Evolutionary conservation across 139 green algal species (phyloP), one percentile per base, ranked within the genome.

Genomic region (Raphidocelis subcapitata): DNA sequence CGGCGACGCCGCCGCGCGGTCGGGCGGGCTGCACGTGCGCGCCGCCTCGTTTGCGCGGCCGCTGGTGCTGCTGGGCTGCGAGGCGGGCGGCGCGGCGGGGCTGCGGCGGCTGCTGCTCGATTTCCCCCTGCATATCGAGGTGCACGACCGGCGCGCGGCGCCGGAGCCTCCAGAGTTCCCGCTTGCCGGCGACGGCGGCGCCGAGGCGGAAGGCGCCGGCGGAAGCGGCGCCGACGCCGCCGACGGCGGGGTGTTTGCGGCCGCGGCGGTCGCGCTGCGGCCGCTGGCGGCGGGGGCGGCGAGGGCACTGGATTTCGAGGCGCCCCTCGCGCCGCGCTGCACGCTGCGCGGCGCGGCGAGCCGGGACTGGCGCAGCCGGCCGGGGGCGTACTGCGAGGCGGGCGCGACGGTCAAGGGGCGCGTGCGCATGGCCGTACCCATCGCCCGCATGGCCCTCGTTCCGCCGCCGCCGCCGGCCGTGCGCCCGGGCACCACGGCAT

Each of bases 281-380:
- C 71, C 80, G 28, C 46, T 85, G 37, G 65, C 71, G 3, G 31
- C 21, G 26, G 65, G 56, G 56, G 37, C 8, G 2, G 21, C 16
- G 31, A 15, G 24, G 49, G 36, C n/a, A 37, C 47, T 60, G 44
- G 33, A 2, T 66, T 80, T 62, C 12, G 24, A 59, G 28, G 29
- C 69, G 36, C 63, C 73, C 2, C 36, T 82, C 28, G 24, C 21
- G 14, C 75, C 72, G 8, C 32, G 18, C 31, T 83, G 70, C 37
- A 86, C 81, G 24, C 33, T 85, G 12, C 57, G 82, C 15, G 86
- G 83, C 3, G 84, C 81, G 5, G 82, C 84, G 20, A 81, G 76
- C 16, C 75, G 88, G 69, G 84, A 89, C 62, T 91, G 86, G 86
- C 81, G 65, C 54, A 84, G 62, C 12, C 75, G 86, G 21, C 84